Conservation (phyloP, 352 stramenopile genomes). For the Phytophthora syringae region DNA sequence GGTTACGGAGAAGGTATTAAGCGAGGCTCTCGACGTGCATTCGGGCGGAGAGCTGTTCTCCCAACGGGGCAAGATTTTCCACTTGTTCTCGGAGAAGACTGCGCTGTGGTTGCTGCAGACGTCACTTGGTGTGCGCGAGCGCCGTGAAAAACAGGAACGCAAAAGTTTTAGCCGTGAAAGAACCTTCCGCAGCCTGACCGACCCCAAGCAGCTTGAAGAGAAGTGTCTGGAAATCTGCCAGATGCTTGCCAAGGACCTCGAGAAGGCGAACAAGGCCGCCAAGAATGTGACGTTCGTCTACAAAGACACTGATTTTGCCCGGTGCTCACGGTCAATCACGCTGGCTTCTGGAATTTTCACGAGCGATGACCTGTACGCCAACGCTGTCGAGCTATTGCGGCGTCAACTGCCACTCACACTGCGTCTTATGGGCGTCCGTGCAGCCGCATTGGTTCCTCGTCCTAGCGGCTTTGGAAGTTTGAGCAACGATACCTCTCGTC, state of each 20-base stretch:
- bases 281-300: constrained; percentile 78
- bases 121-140: constrained; percentile 64
- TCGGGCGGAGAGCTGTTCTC: constrained; percentile 84
- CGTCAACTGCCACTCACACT: constrained; percentile 75
- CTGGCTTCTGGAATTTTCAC: constrained; percentile 47
- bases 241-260: constrained; percentile 61
- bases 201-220: constrained; percentile 50
- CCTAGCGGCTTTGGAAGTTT: constrained; percentile 15
- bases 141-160: constrained; percentile 58
- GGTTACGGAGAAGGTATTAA: constrained; percentile 95
- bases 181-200: constrained; percentile 63
- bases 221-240: constrained; percentile 76
- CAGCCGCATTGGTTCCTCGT: constrained; percentile 48
- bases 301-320: constrained; percentile 70
- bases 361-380: constrained; percentile 51
- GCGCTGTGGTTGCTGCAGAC: constrained; percentile 77
- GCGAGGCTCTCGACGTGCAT: constrained; percentile 75
- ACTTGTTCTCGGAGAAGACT: constrained; percentile 75
- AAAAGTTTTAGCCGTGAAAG: constrained; percentile 84
- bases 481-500: constrained; percentile 13
- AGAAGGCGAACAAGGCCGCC: constrained; percentile 42
- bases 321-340: constrained; percentile 61
- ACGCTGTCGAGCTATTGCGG: constrained; percentile 55
- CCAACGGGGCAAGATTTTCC: constrained; percentile 59
- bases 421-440: constrained; percentile 71